These are phyloP conservation scores for Saccharomycopsis synnaedendra DNA, from an alignment of 805 yeast genomes.

Conservation along the genomic window DNA sequence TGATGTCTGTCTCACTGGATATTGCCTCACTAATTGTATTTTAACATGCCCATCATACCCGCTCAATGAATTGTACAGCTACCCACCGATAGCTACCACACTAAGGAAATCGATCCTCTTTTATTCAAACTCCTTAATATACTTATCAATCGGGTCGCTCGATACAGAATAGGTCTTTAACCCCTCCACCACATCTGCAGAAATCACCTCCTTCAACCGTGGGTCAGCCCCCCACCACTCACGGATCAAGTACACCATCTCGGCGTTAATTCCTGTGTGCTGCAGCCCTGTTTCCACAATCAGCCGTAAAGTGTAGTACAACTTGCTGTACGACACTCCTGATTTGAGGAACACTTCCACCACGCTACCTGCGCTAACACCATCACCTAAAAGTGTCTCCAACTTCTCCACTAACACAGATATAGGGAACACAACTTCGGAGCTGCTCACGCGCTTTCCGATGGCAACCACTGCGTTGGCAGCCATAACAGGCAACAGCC, in stretches of 20 bases:
- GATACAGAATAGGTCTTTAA: constrained; percentile 37
- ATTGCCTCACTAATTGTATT: too few species aligned
- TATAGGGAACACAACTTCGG: constrained; percentile 75
- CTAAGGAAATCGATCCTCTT: neutral
- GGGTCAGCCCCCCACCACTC: constrained; percentile 59
- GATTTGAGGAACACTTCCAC: constrained; percentile 52
- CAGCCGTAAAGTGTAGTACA: constrained; percentile 54
- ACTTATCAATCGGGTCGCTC: constrained; percentile 46
- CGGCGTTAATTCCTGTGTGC: constrained; percentile 26
- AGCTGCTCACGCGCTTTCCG: constrained; percentile 54
- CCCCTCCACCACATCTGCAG: constrained; percentile 32
- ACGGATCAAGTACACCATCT: constrained; percentile 53
- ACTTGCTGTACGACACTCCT: constrained; percentile 52
- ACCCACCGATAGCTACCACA: too few species aligned
- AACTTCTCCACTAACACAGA: constrained; percentile 57
- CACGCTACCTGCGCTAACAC: constrained; percentile 35
- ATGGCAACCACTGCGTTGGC: constrained; percentile 25
- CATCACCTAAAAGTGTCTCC: constrained; percentile 41
- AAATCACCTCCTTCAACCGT: constrained; percentile 45
- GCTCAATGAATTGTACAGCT: too few species aligned
- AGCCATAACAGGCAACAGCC: constrained; percentile 5
- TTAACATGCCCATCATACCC: too few species aligned
- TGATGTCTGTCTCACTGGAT: too few species aligned
- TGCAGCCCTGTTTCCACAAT: constrained; percentile 42
- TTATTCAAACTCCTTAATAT: constrained; percentile 23